Conservation (phyloP, 306 rosid species). For the Chamaecrista fasciculata region DNA sequence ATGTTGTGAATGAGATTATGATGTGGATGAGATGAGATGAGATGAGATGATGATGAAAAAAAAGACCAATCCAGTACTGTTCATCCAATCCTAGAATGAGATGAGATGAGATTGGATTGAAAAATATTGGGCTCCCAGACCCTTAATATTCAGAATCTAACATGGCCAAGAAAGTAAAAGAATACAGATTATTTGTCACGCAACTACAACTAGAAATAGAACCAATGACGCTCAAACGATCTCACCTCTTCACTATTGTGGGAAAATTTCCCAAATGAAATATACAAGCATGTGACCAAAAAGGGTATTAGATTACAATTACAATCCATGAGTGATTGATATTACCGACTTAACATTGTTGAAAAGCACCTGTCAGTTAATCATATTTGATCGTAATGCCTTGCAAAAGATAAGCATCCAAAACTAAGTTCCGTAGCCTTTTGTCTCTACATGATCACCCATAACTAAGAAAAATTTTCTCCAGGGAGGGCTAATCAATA, state of each 20-base stretch:
- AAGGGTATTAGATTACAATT: constrained; percentile 16
- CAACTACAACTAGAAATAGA: neutral
- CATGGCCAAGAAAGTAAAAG: no score
- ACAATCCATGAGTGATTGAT: constrained; percentile 20
- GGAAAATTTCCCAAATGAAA: constrained; percentile 12
- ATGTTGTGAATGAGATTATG: no score
- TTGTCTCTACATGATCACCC: constrained; percentile 27
- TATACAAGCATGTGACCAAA: constrained; percentile 19
- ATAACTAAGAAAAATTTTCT: constrained; percentile 19
- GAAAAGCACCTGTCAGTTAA: constrained; percentile 16
- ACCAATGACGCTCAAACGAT: neutral
- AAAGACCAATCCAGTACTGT: no score
- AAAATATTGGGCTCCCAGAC: no score
- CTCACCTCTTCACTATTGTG: neutral
- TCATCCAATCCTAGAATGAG: no score
- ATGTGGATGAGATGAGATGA: no score
- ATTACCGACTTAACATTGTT: constrained; percentile 9
- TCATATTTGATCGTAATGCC: constrained; percentile 15
- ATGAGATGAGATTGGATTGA: no score
- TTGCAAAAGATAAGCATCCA: constrained; percentile 16
- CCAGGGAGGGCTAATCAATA: constrained; percentile 5
- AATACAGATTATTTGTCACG: neutral
- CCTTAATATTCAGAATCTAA: no score
- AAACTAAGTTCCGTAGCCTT: constrained; percentile 33
- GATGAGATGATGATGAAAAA: no score